Base-by-base conservation (phyloP, 2,329 filamentous ascomycete genomes). In the Trichoderma sp. region DNA sequence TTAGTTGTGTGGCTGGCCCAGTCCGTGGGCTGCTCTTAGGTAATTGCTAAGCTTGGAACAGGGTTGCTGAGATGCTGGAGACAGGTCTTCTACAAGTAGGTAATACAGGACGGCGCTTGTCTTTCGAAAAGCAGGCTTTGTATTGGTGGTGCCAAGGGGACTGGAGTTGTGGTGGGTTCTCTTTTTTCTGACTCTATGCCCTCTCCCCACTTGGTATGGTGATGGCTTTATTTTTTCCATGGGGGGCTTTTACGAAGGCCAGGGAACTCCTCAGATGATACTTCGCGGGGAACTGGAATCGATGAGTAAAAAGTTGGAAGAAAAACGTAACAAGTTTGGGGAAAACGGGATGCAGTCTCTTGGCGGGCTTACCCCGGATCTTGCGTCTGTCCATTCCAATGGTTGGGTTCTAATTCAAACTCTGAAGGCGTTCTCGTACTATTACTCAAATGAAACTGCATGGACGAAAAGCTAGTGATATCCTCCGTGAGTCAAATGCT, bases 1-100 rank as follows among this genome's bases (percentile, higher is more conserved):
- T 51, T 58, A 7, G 43, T 49, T 11, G 34, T 7, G 34, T 51
- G 49, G 49, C 24, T 56, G 52, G 52, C 39, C 39, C 52, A 66
- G 52, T 51, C 37, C 63, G 52, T 30, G 54, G 49, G 54, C 51
- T 39, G 51, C 63, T 66, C 18, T 66, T 66, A 66, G 63, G 63
- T 66, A 66, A 66, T 66, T 34, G 54, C 46, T 43, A 24, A 28
- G 26, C 39, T 24, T 37, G 30, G 11, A 32, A 30, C 39, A 43
- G 34, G 32, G 49, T 43, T 64, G 32, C 13, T 16, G 60, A 55
- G 46, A 43, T 54, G 18, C n/a, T 49, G 46, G n/a, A 13, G 10
- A 24, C 46, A 5, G 26, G 60, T 21, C 34, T 64, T 26, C 24
- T 30, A n/a, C n/a, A n/a, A n/a, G n/a, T n/a, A n/a, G n/a, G n/a